Evolutionary conservation across 192 early-diverging fungal genomes (phyloP).

Genomic region (Funneliformis mosseae): DNA sequence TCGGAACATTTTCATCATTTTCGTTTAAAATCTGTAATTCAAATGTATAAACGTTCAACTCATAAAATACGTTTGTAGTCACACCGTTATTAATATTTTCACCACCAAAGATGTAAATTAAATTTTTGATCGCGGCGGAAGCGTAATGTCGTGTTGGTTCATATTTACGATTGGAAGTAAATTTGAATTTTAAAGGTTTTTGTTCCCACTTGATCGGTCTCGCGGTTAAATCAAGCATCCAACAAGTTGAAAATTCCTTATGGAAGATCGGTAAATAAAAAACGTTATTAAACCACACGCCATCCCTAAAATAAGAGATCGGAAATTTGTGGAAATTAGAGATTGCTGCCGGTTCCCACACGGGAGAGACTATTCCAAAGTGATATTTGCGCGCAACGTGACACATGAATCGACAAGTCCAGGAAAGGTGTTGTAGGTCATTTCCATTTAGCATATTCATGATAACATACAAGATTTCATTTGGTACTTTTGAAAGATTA

Average conservation of each 20-base stretch:
- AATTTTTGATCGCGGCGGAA: neutral
- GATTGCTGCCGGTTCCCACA: neutral
- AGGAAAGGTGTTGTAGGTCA: neutral
- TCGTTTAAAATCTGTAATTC: neutral
- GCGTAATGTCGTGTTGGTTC: neutral
- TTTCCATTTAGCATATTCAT: neutral
- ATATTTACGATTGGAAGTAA: neutral
- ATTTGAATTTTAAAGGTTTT: neutral
- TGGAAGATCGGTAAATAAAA: slow-evolving; percentile 4
- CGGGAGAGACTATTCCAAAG: neutral
- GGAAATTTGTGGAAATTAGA: neutral
- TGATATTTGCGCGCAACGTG: neutral
- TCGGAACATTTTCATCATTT: neutral
- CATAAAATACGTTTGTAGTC: slow-evolving; percentile 7
- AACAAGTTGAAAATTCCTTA: neutral
- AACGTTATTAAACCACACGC: neutral
- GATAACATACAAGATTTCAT: neutral
- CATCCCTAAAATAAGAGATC: neutral
- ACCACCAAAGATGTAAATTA: slow-evolving; percentile 24
- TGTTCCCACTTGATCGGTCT: neutral
- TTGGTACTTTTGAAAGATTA: neutral
- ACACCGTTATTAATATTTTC: neutral
- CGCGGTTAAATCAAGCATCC: neutral
- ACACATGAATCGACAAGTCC: neutral
- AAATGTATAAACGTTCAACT: neutral